Conservation (phyloP, 768 basidiomycete species). For the Dioszegia crocea region DNA sequence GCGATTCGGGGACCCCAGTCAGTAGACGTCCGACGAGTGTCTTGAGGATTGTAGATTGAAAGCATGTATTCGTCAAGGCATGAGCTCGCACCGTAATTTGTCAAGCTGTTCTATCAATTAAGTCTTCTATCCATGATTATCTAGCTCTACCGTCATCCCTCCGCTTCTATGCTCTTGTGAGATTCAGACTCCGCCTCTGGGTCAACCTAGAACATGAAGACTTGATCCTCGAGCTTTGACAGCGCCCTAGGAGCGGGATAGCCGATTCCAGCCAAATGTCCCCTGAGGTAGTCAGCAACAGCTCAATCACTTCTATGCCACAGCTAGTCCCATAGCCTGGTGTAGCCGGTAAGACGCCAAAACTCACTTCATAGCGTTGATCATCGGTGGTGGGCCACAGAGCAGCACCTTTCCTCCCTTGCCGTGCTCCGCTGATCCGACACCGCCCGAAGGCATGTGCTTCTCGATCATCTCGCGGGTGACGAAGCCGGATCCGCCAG, state of each 20-base stretch:
- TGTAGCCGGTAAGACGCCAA: not conserved
- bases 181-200: not conserved
- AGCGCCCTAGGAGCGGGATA: constrained; percentile 83
- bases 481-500: constrained; percentile 85
- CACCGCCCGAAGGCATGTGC: constrained; percentile 59
- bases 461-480: constrained; percentile 84
- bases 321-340: too few species aligned
- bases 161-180: too few species aligned
- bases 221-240: constrained; percentile 80
- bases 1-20: not conserved
- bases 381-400: constrained; percentile 66
- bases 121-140: not conserved
- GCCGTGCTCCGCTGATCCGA: constrained; percentile 35
- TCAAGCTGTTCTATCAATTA: not conserved
- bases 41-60: not conserved
- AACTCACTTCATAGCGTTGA: constrained; percentile 70
- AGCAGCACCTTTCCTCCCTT: constrained; percentile 46
- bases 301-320: too few species aligned
- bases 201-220: constrained; percentile 45
- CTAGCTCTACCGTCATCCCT: too few species aligned
- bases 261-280: constrained; percentile 79
- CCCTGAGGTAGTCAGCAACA: constrained; percentile 54
- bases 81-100: too few species aligned
- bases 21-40: not conserved
- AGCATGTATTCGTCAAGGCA: too few species aligned